Percentiles rank a stretch among this genome's conserved stretches.
Conservation (phyloP, 78 protist species). For the Dictyostelium discoideum region dicty_2.7 NC_007089.4:5797001-5797500, state of each 20-base stretch:
- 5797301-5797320: neutral
- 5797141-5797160: neutral
- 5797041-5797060: neutral
- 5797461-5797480: neutral
- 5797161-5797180: neutral
- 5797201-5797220: neutral
- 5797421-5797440: neutral
- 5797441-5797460: neutral
- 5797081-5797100: neutral
- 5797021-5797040: neutral
- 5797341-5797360: neutral
- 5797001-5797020: neutral
- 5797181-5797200: neutral
- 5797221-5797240: neutral
- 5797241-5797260: neutral
- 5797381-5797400: conserved; percentile 1
- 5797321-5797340: neutral
- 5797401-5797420: neutral
- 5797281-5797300: neutral
- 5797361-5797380: neutral
- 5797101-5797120: neutral
- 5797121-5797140: neutral
- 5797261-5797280: too few relatives aligned
- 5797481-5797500: neutral
- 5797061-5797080: neutral